Percentiles rank a stretch among this genome's conserved stretches.
Evolutionary conservation across 2,329 filamentous ascomycete genomes (phyloP).

Genomic region (Diaporthe vaccinii): DNA sequence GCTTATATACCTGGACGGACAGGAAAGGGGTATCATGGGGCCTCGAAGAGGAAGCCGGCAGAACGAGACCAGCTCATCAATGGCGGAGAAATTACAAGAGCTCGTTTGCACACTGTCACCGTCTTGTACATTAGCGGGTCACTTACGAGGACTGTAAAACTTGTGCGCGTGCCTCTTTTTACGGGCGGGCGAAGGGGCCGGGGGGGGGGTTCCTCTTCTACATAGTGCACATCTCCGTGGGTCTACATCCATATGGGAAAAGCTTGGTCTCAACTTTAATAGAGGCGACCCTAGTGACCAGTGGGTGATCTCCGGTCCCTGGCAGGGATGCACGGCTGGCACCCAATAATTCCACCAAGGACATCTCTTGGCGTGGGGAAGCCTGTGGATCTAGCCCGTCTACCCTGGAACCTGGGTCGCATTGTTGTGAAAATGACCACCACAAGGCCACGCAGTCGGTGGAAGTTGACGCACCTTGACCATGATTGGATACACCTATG

Average conservation of each 20-base stretch:
- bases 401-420: background rate
- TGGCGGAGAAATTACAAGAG: slow-evolving; percentile 31
- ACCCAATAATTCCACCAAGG: slow-evolving; percentile 34
- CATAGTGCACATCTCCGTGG: slow-evolving; percentile 13
- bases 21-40: slow-evolving; percentile 13
- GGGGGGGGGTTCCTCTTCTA: background rate
- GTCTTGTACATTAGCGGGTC: background rate
- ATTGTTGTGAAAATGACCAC: too few relatives aligned
- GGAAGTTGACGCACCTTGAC: too few relatives aligned
- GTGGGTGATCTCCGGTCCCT: slow-evolving; percentile 21
- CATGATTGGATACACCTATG: too few relatives aligned
- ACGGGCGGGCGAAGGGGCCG: background rate
- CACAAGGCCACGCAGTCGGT: too few relatives aligned
- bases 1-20: slow-evolving; percentile 23
- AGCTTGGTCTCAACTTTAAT: slow-evolving; percentile 23
- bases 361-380: slow-evolving; percentile 5
- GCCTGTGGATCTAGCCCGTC: background rate
- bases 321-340: slow-evolving; percentile 3
- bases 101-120: background rate
- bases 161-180: background rate
- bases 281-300: slow-evolving; percentile 1
- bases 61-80: background rate
- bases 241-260: slow-evolving; percentile 13
- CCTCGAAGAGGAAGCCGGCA: background rate
- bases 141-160: background rate